Percentiles rank a stretch among this genome's conserved stretches.
These are phyloP conservation scores for Aureobasidium leucospermi DNA, from an alignment of 2,329 filamentous ascomycete species.

Conservation along the genomic window DNA sequence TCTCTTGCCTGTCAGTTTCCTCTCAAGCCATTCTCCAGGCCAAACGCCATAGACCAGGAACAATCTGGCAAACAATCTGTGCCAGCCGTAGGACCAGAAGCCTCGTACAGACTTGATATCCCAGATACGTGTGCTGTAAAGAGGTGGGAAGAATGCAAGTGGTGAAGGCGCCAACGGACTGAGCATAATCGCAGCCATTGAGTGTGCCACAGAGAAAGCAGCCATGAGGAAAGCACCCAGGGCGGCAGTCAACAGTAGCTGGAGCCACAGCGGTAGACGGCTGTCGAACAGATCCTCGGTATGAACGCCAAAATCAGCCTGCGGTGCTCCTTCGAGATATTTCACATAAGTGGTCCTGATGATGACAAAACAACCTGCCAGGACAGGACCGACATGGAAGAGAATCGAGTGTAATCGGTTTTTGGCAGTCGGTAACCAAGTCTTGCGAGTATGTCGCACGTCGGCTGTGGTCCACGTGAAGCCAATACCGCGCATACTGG, in stretches of 20 bases:
- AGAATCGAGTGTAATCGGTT: constrained; percentile 35
- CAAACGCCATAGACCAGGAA: constrained; percentile 41
- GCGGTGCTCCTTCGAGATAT: constrained; percentile 18
- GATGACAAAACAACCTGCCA: constrained; percentile 29
- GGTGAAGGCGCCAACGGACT: constrained; percentile 34
- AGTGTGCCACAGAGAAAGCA: constrained; percentile 36
- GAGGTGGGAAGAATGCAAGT: constrained; percentile 38
- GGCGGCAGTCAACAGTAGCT: constrained; percentile 32
- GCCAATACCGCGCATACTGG: constrained; percentile 38
- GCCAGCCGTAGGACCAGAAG: constrained; percentile 41
- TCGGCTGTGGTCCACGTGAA: constrained; percentile 41
- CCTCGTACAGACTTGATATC: constrained; percentile 31
- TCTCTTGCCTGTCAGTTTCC: constrained; percentile 31
- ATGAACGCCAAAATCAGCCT: constrained; percentile 11
- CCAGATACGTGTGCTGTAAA: constrained; percentile 37
- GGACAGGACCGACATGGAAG: constrained; percentile 31
- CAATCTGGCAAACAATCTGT: constrained; percentile 36
- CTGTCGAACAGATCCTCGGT: constrained; percentile 27
- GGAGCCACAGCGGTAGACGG: constrained; percentile 25
- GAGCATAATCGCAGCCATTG: constrained; percentile 34
- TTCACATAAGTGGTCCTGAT: constrained; percentile 29
- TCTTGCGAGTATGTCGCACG: constrained; percentile 37
- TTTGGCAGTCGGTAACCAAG: constrained; percentile 34
- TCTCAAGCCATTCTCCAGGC: constrained; percentile 38
- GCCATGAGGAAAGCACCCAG: constrained; percentile 39